These are phyloP conservation scores for Leccinum griseonigrum DNA, from an alignment of 1,284 basidiomycete species.

Conservation along the genomic window DNA sequence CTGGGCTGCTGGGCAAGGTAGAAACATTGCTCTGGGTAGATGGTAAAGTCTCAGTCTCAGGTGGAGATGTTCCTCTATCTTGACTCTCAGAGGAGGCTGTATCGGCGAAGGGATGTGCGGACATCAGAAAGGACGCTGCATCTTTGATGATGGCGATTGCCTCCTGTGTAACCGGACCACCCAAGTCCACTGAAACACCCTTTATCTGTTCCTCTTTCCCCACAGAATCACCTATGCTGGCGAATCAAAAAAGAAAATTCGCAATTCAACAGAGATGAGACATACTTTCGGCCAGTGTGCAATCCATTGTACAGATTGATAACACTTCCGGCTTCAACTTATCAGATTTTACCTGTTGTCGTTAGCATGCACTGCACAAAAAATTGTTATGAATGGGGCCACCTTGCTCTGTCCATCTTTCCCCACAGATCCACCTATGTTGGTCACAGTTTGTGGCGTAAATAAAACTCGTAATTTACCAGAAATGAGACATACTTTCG, in stretches of 20 bases:
- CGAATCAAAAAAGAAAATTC: neutral
- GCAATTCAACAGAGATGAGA: neutral
- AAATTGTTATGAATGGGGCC: neutral
- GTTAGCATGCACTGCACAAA: neutral
- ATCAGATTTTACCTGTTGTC: neutral
- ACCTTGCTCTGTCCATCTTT: neutral
- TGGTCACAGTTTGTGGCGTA: too few species aligned
- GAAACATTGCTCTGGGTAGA: neutral
- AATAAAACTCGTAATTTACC: neutral
- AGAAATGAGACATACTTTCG: neutral
- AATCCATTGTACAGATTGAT: neutral
- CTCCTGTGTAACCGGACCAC: neutral
- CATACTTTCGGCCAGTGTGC: neutral
- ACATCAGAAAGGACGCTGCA: neutral
- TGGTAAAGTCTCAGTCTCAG: neutral
- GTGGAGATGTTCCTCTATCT: neutral
- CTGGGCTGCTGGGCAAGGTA: slow-evolving; percentile 8
- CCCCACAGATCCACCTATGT: neutral
- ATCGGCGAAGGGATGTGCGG: neutral
- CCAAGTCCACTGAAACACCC: neutral
- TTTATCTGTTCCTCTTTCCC: neutral
- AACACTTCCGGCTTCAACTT: neutral
- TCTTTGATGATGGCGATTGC: neutral
- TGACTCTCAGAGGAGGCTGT: neutral
- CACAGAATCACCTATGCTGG: neutral